phyloP scores from a whole-genome alignment of 257 asterid species.

The Vinca minor region DNA sequence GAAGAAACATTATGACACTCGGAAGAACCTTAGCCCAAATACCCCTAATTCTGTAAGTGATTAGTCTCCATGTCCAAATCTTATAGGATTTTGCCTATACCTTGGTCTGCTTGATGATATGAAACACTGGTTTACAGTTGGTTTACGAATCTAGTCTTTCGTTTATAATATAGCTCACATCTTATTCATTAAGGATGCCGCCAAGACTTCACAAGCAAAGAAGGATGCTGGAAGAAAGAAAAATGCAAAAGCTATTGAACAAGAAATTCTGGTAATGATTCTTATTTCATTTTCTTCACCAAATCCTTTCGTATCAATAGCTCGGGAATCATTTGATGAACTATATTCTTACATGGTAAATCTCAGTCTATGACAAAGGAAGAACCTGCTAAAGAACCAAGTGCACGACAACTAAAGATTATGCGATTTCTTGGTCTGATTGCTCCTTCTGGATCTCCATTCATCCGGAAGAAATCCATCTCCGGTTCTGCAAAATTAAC shows the following conservation, averaged over 20 bases:
- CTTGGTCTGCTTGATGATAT: background rate
- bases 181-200: slow-evolving; percentile 1
- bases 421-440: slow-evolving; percentile 32
- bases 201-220: background rate
- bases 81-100: background rate
- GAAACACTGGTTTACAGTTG: background rate
- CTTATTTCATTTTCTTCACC: slow-evolving; percentile 1
- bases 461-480: slow-evolving; percentile 8
- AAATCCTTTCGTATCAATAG: background rate
- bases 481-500: background rate
- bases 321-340: background rate
- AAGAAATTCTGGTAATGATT: background rate
- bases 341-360: background rate
- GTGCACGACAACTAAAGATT: slow-evolving; percentile 20
- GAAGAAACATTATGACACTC: background rate
- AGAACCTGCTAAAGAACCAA: slow-evolving; percentile 11
- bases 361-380: slow-evolving; percentile 14
- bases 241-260: slow-evolving; percentile 5
- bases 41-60: slow-evolving; percentile 16
- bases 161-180: background rate
- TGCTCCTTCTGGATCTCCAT: slow-evolving; percentile 33
- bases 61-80: background rate
- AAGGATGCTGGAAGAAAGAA: slow-evolving; percentile 4
- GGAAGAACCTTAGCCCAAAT: background rate
- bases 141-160: background rate